Conservation (phyloP, 305 asterid genomes). For the Plantago coronopus region DNA sequence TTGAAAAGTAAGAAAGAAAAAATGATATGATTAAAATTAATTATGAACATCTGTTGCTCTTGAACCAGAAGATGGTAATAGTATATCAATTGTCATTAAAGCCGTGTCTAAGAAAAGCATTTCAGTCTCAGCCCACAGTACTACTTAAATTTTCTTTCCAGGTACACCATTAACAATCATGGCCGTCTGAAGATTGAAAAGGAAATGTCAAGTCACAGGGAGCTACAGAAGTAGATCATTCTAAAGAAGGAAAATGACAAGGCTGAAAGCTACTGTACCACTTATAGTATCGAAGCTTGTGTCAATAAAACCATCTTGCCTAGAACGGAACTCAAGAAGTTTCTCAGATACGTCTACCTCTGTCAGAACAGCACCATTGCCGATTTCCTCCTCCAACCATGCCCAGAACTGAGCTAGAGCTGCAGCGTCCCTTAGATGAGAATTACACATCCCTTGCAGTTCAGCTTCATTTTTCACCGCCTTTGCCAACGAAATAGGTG, state of each 20-base stretch:
- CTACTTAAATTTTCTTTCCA: neutral
- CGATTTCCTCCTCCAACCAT: constrained; percentile 87
- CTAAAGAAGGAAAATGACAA: constrained; percentile 14
- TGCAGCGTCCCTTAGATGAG: constrained; percentile 96
- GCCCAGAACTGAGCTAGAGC: constrained; percentile 94
- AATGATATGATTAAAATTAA: too few relatives aligned
- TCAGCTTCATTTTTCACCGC: constrained; percentile 96
- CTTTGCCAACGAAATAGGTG: constrained; percentile 82
- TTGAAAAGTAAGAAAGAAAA: too few relatives aligned
- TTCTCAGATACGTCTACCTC: constrained; percentile 83
- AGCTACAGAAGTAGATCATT: neutral
- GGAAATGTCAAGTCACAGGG: constrained; percentile 3
- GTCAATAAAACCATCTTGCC: constrained; percentile 79
- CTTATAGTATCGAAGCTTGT: constrained; percentile 98
- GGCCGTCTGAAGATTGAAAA: neutral
- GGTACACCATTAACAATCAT: too few relatives aligned
- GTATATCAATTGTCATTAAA: neutral
- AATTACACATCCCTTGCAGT: constrained; percentile 81
- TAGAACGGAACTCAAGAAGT: constrained; percentile 87
- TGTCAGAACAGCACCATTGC: constrained; percentile 48
- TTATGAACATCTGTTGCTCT: neutral
- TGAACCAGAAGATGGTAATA: neutral
- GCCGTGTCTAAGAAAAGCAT: neutral
- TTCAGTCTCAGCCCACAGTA: neutral
- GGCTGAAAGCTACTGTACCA: constrained; percentile 44